Percentiles rank a stretch among this genome's conserved stretches.
Evolutionary conservation across 768 basidiomycete species (phyloP).

Genomic region (Trametes elegans): DNA sequence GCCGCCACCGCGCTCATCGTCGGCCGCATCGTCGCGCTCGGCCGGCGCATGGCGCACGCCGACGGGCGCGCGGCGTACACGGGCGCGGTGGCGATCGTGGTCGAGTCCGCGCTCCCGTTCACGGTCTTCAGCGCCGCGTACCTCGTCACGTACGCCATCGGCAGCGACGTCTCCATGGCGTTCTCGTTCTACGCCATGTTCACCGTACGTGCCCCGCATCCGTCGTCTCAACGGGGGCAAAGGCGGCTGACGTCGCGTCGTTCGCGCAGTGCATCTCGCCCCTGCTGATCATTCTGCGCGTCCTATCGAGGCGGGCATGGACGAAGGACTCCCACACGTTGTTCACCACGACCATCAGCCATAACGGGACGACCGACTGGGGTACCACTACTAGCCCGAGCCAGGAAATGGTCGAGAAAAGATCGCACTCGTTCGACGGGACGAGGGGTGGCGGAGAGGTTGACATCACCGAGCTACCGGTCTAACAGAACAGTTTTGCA

Average conservation of each 20-base stretch:
- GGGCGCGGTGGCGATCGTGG: slow-evolving; percentile 31
- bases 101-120: slow-evolving; percentile 41
- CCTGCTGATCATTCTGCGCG: slow-evolving; percentile 34
- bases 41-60: slow-evolving; percentile 29
- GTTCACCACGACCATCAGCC: slow-evolving; percentile 17
- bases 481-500: not conserved
- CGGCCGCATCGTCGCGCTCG: slow-evolving; percentile 31
- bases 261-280: slow-evolving; percentile 33
- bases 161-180: slow-evolving; percentile 31
- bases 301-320: slow-evolving; percentile 34
- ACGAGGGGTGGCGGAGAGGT: not conserved
- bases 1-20: slow-evolving; percentile 36
- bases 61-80: slow-evolving; percentile 33
- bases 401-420: not conserved
- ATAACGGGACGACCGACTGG: not conserved
- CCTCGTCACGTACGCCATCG: slow-evolving; percentile 34
- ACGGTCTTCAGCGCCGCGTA: slow-evolving; percentile 36
- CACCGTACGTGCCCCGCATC: slow-evolving; percentile 27
- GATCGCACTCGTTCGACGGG: not conserved
- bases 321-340: slow-evolving; percentile 25
- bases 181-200: slow-evolving; percentile 41
- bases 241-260: not conserved
- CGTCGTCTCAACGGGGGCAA: not conserved
- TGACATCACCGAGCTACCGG: not conserved
- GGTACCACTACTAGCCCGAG: not conserved